Conservation (phyloP, 2,329 filamentous ascomycete species). For the Raffaelea ambrosiae region DNA sequence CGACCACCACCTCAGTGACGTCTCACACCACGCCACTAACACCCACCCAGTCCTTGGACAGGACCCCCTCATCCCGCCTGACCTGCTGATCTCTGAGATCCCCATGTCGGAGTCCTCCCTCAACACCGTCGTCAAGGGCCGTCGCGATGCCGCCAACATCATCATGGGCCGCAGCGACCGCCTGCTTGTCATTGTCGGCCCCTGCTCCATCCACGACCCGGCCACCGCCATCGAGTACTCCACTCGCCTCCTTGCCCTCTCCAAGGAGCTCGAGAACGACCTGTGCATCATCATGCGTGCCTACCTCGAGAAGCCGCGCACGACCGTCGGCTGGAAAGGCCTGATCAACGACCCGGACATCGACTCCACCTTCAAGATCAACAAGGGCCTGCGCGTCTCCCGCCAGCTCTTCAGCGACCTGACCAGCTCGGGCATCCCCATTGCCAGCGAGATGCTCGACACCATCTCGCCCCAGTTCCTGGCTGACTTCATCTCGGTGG, state of each 20-base stretch:
- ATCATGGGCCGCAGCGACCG: conserved; percentile 75
- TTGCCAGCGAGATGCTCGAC: conserved; percentile 96
- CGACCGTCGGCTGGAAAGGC: conserved; percentile 98
- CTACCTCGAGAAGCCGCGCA: conserved; percentile 97
- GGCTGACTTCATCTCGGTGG: conserved; percentile 88
- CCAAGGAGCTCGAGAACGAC: conserved; percentile 72
- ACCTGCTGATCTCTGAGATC: conserved; percentile 79
- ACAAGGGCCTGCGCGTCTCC: conserved; percentile 92
- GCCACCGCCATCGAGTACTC: conserved; percentile 83
- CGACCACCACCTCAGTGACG: too few relatives aligned
- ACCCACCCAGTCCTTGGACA: conserved; percentile 68
- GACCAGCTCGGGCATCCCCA: conserved; percentile 80
- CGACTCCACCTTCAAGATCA: conserved; percentile 95
- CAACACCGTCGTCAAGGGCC: conserved; percentile 62
- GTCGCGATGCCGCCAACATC: conserved; percentile 61
- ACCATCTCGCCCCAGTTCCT: conserved; percentile 98
- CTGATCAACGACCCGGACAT: conserved; percentile 99
- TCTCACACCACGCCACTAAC: background rate
- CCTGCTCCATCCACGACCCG: conserved; percentile 96
- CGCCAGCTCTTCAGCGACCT: conserved; percentile 89
- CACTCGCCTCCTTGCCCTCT: conserved; percentile 63
- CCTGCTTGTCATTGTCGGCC: conserved; percentile 87
- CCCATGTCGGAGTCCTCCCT: conserved; percentile 57
- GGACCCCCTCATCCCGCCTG: conserved; percentile 85
- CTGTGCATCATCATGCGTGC: conserved; percentile 94